These are phyloP conservation scores for Austroboletus eburneus DNA, from an alignment of 768 basidiomycete genomes.

Conservation along the genomic window DNA sequence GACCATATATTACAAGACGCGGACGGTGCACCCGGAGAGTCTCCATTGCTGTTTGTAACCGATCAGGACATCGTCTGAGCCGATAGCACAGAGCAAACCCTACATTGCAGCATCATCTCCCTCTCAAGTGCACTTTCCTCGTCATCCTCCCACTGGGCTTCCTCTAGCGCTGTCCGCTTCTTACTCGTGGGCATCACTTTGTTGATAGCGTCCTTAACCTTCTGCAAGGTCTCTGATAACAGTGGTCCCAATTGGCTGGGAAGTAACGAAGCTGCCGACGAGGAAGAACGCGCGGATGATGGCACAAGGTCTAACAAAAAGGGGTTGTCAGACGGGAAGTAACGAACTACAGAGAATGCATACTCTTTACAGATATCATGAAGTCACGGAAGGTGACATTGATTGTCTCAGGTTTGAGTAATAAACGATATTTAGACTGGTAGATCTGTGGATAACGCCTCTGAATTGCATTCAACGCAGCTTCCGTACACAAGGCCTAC, in stretches of 20 bases:
- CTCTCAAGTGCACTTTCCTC: constrained; percentile 84
- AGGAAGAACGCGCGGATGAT: constrained; percentile 87
- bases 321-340: constrained; percentile 2
- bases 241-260: constrained; percentile 83
- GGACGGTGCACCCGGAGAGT: constrained; percentile 88
- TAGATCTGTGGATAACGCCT: constrained; percentile 97
- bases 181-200: constrained; percentile 78
- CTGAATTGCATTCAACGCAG: constrained; percentile 94
- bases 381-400: constrained; percentile 85
- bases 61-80: neutral
- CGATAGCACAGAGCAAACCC: constrained; percentile 21
- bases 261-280: constrained; percentile 80
- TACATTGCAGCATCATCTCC: constrained; percentile 86
- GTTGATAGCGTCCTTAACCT: constrained; percentile 66
- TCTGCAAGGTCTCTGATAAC: constrained; percentile 62
- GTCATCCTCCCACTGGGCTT: constrained; percentile 90
- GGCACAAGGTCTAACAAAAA: constrained; percentile 75
- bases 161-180: constrained; percentile 81
- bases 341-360: constrained; percentile 18
- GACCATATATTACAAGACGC: constrained; percentile 77
- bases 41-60: constrained; percentile 68
- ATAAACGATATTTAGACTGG: constrained; percentile 78
- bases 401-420: constrained; percentile 84
- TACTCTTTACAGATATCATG: constrained; percentile 96
- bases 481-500: constrained; percentile 93